A percentile compares a stretch with the other conserved stretches of the same genome.
Evolutionary conservation across 495 filamentous ascomycete genomes (phyloP).

Genomic region (Hypoxylon subgilvum): DNA sequence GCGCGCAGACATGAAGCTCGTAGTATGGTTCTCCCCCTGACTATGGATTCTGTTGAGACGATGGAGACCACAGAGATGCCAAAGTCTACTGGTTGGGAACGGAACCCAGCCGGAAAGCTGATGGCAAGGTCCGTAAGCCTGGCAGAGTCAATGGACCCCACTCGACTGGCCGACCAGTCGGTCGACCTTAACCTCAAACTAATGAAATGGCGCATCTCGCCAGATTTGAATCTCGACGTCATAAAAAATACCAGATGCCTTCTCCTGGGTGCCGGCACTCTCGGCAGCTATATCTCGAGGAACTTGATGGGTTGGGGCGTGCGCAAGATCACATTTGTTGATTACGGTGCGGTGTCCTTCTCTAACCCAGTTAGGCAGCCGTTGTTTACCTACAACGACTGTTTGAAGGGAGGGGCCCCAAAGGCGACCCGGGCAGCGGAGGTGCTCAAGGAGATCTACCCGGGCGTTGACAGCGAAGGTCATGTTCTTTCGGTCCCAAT

Average conservation of each 20-base stretch:
- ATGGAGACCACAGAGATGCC: constrained; percentile 64
- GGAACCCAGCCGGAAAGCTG: constrained; percentile 75
- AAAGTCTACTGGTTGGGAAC: constrained; percentile 94
- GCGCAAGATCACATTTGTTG: constrained; percentile 93
- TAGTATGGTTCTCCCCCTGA: constrained; percentile 76
- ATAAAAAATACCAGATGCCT: constrained; percentile 93
- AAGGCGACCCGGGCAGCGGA: constrained; percentile 86
- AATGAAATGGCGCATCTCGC: constrained; percentile 97
- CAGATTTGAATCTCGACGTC: constrained; percentile 80
- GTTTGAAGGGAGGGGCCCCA: constrained; percentile 79
- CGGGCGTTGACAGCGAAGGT: constrained; percentile 81
- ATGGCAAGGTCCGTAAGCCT: constrained; percentile 77
- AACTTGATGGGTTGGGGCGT: constrained; percentile 96
- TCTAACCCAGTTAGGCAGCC: constrained; percentile 98
- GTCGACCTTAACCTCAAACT: constrained; percentile 97
- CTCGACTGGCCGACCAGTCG: constrained; percentile 85
- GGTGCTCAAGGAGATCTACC: constrained; percentile 84
- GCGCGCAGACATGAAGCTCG: constrained; percentile 74
- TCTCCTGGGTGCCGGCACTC: constrained; percentile 90
- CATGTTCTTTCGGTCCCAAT: constrained; percentile 87
- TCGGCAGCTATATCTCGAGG: constrained; percentile 90
- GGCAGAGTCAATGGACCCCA: constrained; percentile 89
- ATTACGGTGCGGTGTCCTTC: constrained; percentile 91
- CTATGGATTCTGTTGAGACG: constrained; percentile 55
- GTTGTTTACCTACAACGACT: constrained; percentile 87